Evolutionary conservation across 73 alveolate species (phyloP).

Genomic region (Tetrahymena malaccensis): DNA sequence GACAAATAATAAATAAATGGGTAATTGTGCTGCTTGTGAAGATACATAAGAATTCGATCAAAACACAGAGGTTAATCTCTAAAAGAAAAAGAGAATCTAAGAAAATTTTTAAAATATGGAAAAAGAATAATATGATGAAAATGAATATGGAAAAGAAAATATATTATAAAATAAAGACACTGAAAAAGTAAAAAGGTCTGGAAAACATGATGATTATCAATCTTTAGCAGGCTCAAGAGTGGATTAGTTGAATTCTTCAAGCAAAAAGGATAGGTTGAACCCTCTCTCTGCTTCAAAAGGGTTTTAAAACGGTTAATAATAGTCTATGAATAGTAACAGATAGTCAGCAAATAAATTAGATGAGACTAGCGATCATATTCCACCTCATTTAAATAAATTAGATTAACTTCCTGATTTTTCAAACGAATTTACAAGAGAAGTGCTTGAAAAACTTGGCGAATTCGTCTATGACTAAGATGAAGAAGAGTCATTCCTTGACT

Average conservation of each 20-base stretch:
- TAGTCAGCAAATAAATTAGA: constrained; percentile 1
- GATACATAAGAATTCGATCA: constrained; percentile 23
- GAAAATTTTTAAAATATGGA: not conserved
- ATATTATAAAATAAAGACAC: not conserved
- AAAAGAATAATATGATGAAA: not conserved
- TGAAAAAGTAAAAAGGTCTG: constrained; percentile 8
- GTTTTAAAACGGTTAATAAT: not conserved
- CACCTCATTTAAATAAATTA: constrained; percentile 20
- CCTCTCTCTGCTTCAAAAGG: not conserved
- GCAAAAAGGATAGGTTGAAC: not conserved
- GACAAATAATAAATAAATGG: constrained; percentile 5
- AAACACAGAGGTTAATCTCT: constrained; percentile 1
- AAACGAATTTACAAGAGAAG: constrained; percentile 4
- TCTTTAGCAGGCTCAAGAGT: constrained; percentile 6
- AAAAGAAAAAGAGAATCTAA: constrained; percentile 5
- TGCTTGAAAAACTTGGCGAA: constrained; percentile 16
- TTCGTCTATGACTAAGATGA: constrained; percentile 10
- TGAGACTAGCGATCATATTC: not conserved
- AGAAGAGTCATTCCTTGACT: not conserved
- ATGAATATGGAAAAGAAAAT: constrained; percentile 11
- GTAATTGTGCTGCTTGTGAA: constrained; percentile 44
- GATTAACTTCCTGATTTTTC: constrained; percentile 39
- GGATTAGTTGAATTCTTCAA: not conserved
- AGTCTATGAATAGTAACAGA: not conserved
- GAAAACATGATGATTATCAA: constrained; percentile 6